phyloP scores from a whole-genome alignment of 148 eudicot species.

The Simmondsia chinensis region DNA sequence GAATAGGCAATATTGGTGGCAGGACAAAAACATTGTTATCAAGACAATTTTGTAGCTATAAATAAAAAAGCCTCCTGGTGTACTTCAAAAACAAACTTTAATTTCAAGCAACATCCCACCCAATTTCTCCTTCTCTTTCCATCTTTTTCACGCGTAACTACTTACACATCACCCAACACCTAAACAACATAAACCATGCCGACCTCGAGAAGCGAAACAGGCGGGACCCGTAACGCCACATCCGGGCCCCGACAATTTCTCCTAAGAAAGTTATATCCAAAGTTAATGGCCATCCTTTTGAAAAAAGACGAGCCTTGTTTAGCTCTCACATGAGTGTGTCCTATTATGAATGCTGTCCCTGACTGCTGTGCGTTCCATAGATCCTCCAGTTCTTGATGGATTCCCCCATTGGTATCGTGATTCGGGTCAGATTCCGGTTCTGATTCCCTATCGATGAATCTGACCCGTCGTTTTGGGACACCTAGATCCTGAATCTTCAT shows the following conservation, averaged over 20 bases:
- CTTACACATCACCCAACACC: conserved; percentile 3
- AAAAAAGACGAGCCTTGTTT: conserved; percentile 73
- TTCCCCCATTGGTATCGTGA: conserved; percentile 12
- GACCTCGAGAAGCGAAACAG: conserved; percentile 77
- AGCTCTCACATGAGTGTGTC: conserved; percentile 76
- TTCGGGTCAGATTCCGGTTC: conserved; percentile 18
- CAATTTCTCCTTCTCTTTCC: too few species aligned
- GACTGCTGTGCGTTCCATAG: conserved; percentile 55
- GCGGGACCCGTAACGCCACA: conserved; percentile 72
- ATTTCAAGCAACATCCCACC: too few species aligned
- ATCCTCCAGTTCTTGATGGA: conserved; percentile 62
- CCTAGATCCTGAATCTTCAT: conserved; percentile 34
- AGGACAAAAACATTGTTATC: too few species aligned
- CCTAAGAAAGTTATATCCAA: conserved; percentile 72
- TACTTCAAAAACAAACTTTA: too few species aligned
- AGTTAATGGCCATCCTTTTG: conserved; percentile 67
- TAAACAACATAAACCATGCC: conserved; percentile 92
- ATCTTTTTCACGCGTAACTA: too few species aligned
- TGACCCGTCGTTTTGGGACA: conserved; percentile 28
- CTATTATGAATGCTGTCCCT: conserved; percentile 81
- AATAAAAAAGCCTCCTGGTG: too few species aligned
- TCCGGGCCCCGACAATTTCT: conserved; percentile 82
- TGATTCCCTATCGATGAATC: conserved; percentile 38
- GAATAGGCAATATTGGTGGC: too few species aligned
- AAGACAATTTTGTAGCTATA: too few species aligned